phyloP scores from a whole-genome alignment of 768 basidiomycete species.

The Rhizopogon salebrosus region DNA sequence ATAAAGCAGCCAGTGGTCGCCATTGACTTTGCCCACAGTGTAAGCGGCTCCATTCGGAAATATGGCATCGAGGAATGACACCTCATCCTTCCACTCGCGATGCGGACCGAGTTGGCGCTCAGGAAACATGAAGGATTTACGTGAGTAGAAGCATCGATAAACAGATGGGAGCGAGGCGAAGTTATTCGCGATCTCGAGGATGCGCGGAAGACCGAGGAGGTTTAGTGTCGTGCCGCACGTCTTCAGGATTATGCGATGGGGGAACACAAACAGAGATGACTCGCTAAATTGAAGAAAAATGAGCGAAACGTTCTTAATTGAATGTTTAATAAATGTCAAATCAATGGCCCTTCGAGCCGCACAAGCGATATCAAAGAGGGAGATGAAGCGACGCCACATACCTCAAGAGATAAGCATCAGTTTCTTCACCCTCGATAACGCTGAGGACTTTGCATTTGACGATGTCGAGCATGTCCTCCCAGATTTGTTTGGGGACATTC shows the following conservation, averaged over 20 bases:
- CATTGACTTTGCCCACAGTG: slow-evolving; percentile 95
- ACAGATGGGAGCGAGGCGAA: slow-evolving; percentile 65
- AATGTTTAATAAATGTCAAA: not conserved
- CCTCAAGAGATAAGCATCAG: slow-evolving; percentile 96
- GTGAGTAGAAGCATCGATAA: slow-evolving; percentile 93
- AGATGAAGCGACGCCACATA: slow-evolving; percentile 31
- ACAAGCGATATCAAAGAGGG: slow-evolving; percentile 1
- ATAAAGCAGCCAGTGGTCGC: slow-evolving; percentile 98
- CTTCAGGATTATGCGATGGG: slow-evolving; percentile 95
- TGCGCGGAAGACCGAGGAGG: slow-evolving; percentile 88
- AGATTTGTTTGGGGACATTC: slow-evolving; percentile 64
- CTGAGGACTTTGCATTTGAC: slow-evolving; percentile 96
- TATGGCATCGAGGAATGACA: slow-evolving; percentile 84
- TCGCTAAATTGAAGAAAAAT: slow-evolving; percentile 54
- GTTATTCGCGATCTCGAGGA: slow-evolving; percentile 84
- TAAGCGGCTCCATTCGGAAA: slow-evolving; percentile 91
- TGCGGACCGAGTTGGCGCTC: slow-evolving; percentile 93
- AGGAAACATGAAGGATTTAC: slow-evolving; percentile 99
- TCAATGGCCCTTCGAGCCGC: not conserved
- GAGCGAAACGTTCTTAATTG: slow-evolving; percentile 5
- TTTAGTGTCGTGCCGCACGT: slow-evolving; percentile 99
- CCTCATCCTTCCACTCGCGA: slow-evolving; percentile 89
- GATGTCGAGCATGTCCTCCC: slow-evolving; percentile 97
- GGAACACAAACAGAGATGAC: slow-evolving; percentile 92
- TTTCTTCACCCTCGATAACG: slow-evolving; percentile 80